Evolutionary conservation across 163 green algal species (phyloP).

Genomic region (Scenedesmus sp.): DNA sequence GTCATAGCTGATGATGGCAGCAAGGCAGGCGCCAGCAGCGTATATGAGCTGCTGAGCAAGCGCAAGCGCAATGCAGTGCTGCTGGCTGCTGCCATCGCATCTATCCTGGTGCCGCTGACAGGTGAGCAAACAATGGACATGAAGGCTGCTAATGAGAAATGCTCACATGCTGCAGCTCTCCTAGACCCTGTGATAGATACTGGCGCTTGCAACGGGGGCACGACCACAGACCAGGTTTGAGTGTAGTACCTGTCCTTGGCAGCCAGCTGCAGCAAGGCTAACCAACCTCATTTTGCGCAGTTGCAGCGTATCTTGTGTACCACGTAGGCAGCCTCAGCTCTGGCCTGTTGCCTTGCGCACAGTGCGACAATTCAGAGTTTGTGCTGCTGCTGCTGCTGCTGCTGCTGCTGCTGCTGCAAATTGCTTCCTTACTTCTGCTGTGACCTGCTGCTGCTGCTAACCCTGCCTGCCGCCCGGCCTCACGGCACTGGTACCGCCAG

Average conservation of each 20-base stretch:
- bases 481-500: neutral
- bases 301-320: neutral
- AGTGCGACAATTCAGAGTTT: no score
- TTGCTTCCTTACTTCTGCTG: neutral
- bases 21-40: neutral
- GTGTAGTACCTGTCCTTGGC: neutral
- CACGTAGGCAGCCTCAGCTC: neutral
- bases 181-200: no score
- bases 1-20: neutral
- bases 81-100: slow-evolving; percentile 27
- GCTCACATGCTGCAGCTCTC: no score
- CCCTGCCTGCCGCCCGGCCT: neutral
- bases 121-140: neutral
- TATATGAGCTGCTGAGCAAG: slow-evolving; percentile 28
- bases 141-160: no score
- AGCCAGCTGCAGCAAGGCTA: neutral
- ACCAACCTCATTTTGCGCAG: no score
- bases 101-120: slow-evolving; percentile 35
- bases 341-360: neutral
- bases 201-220: no score
- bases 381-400: neutral
- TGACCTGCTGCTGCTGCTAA: slow-evolving; percentile 23
- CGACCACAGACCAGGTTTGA: no score
- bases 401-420: neutral
- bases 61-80: slow-evolving; percentile 15